phyloP scores from a whole-genome alignment of 2,329 filamentous ascomycete genomes.

The Claviceps spartinae region DNA sequence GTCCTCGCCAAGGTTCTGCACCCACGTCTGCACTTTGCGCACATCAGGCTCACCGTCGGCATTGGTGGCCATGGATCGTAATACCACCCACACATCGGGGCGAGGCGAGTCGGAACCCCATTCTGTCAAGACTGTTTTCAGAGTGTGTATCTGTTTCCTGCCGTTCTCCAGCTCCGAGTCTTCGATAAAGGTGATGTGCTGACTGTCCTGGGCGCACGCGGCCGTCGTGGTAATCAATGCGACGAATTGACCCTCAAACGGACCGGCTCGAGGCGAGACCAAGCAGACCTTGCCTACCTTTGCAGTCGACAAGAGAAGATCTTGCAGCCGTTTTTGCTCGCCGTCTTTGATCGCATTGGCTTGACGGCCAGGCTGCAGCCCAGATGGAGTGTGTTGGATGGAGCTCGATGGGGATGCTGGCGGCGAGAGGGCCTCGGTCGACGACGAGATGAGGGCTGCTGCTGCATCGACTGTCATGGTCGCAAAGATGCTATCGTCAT shows the following conservation, averaged over 20 bases:
- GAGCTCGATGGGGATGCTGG: not conserved
- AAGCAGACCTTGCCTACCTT: slow-evolving; percentile 28
- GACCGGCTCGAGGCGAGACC: slow-evolving; percentile 33
- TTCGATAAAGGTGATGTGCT: slow-evolving; percentile 18
- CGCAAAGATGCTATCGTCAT: slow-evolving; percentile 4
- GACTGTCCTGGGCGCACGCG: slow-evolving; percentile 6
- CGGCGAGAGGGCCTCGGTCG: not conserved
- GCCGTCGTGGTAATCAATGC: slow-evolving; percentile 29
- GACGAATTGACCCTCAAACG: slow-evolving; percentile 35
- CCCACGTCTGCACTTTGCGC: slow-evolving; percentile 37
- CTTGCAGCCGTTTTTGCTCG: slow-evolving; percentile 15
- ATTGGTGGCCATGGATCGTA: slow-evolving; percentile 32
- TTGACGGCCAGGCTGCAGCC: not conserved
- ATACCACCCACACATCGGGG: slow-evolving; percentile 34
- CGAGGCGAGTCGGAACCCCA: slow-evolving; percentile 19
- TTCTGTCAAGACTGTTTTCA: slow-evolving; percentile 27
- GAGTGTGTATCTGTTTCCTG: slow-evolving; percentile 26
- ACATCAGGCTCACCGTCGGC: slow-evolving; percentile 26
- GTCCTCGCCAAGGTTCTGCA: slow-evolving; percentile 37
- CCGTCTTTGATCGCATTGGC: not conserved
- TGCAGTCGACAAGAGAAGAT: slow-evolving; percentile 25
- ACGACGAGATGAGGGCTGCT: slow-evolving; percentile 4
- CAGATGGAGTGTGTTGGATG: not conserved
- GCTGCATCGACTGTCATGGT: slow-evolving; percentile 8
- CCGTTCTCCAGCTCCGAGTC: slow-evolving; percentile 25